A percentile compares a stretch with the other conserved stretches of the same genome.
Conservation (phyloP, 352 stramenopile genomes). For the Phytophthora syringae region DNA sequence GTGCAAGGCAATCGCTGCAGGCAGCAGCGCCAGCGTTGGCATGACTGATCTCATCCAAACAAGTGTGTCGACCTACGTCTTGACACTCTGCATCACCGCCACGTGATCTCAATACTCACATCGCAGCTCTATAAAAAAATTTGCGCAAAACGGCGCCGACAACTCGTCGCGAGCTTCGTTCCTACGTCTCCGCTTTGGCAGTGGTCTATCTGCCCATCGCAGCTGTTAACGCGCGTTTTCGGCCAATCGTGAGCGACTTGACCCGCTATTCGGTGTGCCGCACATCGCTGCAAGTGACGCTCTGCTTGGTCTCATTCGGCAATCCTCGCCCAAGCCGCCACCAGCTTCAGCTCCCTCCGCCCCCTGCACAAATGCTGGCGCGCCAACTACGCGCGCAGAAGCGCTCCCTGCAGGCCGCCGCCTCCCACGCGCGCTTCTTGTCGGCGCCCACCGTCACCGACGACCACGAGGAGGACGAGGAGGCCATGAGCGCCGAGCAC, state of each 20-base stretch:
- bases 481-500: slow-evolving; percentile 43
- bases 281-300: slow-evolving; percentile 3
- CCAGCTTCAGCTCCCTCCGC: slow-evolving; percentile 7
- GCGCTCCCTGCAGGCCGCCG: slow-evolving; percentile 24
- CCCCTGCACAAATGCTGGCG: slow-evolving; percentile 35
- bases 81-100: no score
- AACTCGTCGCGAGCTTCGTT: not conserved
- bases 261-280: slow-evolving; percentile 14
- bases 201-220: slow-evolving; percentile 9
- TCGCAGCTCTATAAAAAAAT: not conserved
- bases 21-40: no score
- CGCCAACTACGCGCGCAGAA: slow-evolving; percentile 35
- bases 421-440: slow-evolving; percentile 32
- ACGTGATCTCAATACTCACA: no score
- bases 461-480: slow-evolving; percentile 50
- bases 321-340: slow-evolving; percentile 29
- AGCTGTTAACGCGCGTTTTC: slow-evolving; percentile 3
- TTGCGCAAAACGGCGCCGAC: not conserved
- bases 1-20: no score
- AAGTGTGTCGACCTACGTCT: no score
- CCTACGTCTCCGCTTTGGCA: not conserved
- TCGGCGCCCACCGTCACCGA: slow-evolving; percentile 29
- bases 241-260: slow-evolving; percentile 5
- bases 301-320: slow-evolving; percentile 31
- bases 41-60: no score